phyloP scores from a whole-genome alignment of 2,329 filamentous ascomycete species.

The Geosmithia putterillii region DNA sequence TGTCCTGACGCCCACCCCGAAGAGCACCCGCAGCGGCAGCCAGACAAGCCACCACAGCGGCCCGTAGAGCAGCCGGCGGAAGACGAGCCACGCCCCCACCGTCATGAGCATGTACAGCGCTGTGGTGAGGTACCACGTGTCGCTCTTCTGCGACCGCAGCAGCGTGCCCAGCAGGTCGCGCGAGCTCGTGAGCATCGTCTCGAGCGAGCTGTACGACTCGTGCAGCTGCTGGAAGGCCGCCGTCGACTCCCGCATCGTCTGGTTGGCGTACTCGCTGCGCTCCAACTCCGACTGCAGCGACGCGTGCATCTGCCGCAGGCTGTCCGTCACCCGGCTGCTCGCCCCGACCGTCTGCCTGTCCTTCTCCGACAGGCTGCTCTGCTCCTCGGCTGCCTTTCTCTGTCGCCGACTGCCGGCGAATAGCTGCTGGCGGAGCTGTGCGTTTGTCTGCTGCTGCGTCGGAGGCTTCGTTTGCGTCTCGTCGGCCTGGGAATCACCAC shows the following conservation, averaged over 20 bases:
- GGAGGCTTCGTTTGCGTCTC: conserved; percentile 3
- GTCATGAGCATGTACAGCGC: conserved; percentile 69
- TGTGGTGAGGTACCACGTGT: conserved; percentile 95
- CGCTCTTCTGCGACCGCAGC: conserved; percentile 80
- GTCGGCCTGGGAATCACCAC: too few species aligned
- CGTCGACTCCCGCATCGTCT: conserved; percentile 76
- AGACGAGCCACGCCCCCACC: conserved; percentile 77
- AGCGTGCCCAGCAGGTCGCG: conserved; percentile 66
- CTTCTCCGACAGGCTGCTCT: conserved; percentile 40
- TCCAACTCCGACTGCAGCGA: conserved; percentile 77
- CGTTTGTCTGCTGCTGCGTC: conserved; percentile 3
- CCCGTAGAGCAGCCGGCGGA: conserved; percentile 74
- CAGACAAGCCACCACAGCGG: conserved; percentile 83
- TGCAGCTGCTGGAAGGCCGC: conserved; percentile 69
- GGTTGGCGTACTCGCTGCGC: conserved; percentile 78
- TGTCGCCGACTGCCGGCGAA: conserved; percentile 7
- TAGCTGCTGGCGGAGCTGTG: conserved; percentile 7
- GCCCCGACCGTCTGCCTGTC: conserved; percentile 64
- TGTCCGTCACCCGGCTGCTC: conserved; percentile 71
- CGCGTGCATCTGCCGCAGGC: conserved; percentile 74
- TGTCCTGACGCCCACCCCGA: conserved; percentile 43
- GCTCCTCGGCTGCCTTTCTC: conserved; percentile 14
- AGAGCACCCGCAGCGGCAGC: conserved; percentile 61
- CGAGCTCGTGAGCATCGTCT: conserved; percentile 63
- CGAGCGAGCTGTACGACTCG: conserved; percentile 70